Evolutionary conservation across 225 moss, liverwort and hornwort genomes (phyloP).

Genomic region (Lunularia cruciata): DNA sequence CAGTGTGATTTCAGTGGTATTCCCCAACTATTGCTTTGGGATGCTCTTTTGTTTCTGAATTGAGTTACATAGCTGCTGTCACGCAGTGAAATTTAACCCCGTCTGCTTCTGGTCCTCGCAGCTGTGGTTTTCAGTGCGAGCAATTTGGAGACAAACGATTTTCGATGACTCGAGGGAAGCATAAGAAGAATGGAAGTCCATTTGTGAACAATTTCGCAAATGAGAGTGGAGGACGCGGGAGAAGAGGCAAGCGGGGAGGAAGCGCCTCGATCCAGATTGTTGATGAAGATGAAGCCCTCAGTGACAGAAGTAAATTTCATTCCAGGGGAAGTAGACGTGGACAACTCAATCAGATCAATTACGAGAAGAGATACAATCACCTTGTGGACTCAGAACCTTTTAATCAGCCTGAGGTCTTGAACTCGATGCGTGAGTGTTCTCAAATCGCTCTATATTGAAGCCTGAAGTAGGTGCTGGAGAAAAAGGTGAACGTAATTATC

Average conservation of each 20-base stretch:
- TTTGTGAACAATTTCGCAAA: slow-evolving; percentile 1
- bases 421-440: background rate
- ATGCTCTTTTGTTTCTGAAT: too few relatives aligned
- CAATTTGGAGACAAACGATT: background rate
- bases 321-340: slow-evolving; percentile 12
- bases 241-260: slow-evolving; percentile 9
- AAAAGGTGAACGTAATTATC: too few relatives aligned
- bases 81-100: too few relatives aligned
- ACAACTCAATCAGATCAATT: slow-evolving; percentile 16
- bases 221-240: background rate
- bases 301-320: slow-evolving; percentile 9
- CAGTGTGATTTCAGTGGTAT: too few relatives aligned
- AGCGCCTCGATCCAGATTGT: background rate
- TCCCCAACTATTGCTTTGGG: too few relatives aligned
- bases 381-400: slow-evolving; percentile 22
- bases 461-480: too few relatives aligned
- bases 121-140: background rate
- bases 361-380: slow-evolving; percentile 36
- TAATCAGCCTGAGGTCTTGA: background rate
- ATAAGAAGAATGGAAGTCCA: slow-evolving; percentile 2
- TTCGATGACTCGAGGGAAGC: slow-evolving; percentile 21
- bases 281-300: background rate
- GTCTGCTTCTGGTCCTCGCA: too few relatives aligned
- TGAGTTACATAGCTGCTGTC: too few relatives aligned
- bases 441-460: too few relatives aligned